Base-by-base conservation (phyloP, 768 basidiomycete species). In the Pulveroboletus ravenelii region DNA sequence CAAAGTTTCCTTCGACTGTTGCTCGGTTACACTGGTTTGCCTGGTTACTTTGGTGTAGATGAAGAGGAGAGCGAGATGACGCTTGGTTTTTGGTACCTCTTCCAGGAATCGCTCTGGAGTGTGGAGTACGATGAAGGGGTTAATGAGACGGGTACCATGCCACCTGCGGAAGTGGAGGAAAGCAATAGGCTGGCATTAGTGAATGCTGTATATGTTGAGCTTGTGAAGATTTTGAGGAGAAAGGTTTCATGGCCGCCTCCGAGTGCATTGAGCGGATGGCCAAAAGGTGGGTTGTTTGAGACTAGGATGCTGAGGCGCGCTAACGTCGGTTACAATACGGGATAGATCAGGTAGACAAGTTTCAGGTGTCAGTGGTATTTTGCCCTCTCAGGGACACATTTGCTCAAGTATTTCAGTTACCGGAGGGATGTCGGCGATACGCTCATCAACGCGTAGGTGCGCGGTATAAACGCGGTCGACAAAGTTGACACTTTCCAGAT, bases 21-120 rank as follows among this genome's bases (percentile, higher is more conserved):
- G 43, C 69, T 96, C 17, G 76, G 82, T 15, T 87, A 88, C 53
- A 90, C 89, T 0, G 84, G 82, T 73, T 68, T 81, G 10, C 81
- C 84, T 0, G 91, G 90, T 0, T 82, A 80, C 53, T 90, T 85
- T 61, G 89, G 87, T 1, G 77, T 80, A 0, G 92, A 94, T 41
- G 93, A 94, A 63, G 87, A 90, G 43, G 85, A 89, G 62, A 93
- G 89, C 59, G 91, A 94, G 67, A 78, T 86, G 74, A 87, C 87
- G 3, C 77, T 95, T 3, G 81, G 81, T 1, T 94, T 94, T 60
- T 95, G 94, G 87, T 94, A 91, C 55, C 72, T 90, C 36, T 79
- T 95, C 50, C 93, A 95, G 66, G 93, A 97, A 63, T 81, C 89
- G 1, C 65, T 92, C 23, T 92, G 89, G 89, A 76, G 72, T 32